Conservation (phyloP, 495 filamentous ascomycete species). For the Chaetomidium leptoderma region DNA sequence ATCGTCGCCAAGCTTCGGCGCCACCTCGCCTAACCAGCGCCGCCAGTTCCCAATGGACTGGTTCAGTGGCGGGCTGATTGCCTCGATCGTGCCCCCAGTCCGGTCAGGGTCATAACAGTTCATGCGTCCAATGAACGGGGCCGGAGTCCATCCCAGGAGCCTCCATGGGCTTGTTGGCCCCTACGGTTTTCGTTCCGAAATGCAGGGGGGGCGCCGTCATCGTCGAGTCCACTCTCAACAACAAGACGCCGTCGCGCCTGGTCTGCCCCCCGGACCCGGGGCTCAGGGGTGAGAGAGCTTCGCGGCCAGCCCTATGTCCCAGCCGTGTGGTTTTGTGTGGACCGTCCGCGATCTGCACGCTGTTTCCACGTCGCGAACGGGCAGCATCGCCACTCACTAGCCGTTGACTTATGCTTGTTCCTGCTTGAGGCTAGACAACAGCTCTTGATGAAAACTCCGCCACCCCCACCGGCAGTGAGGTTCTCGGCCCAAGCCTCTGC, state of each 20-base stretch:
- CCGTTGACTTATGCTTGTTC: background rate
- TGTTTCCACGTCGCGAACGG: background rate
- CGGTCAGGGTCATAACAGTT: background rate
- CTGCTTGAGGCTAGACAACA: background rate
- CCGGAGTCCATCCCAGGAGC: background rate
- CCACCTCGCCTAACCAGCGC: slow-evolving; percentile 16
- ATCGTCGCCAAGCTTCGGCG: slow-evolving; percentile 13
- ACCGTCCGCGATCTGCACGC: background rate
- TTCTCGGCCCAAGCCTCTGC: slow-evolving; percentile 3
- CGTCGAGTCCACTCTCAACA: too few relatives aligned
- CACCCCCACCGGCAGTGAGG: slow-evolving; percentile 17
- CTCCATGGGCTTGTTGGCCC: background rate
- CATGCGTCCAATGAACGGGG: background rate
- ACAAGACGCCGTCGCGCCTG: too few relatives aligned
- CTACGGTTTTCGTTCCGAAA: background rate
- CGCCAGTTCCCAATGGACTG: slow-evolving; percentile 8
- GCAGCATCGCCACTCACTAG: background rate
- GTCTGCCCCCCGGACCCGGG: too few relatives aligned
- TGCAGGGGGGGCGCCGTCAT: background rate
- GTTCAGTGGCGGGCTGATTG: slow-evolving; percentile 11
- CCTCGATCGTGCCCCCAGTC: too few relatives aligned
- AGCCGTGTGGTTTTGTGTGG: background rate
- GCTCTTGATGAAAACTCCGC: slow-evolving; percentile 8
- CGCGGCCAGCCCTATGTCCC: slow-evolving; percentile 3
- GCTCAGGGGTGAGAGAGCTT: too few relatives aligned